These are phyloP conservation scores for Lonicera japonica DNA, from an alignment of 129 eudicot species.

Conservation along the genomic window DNA sequence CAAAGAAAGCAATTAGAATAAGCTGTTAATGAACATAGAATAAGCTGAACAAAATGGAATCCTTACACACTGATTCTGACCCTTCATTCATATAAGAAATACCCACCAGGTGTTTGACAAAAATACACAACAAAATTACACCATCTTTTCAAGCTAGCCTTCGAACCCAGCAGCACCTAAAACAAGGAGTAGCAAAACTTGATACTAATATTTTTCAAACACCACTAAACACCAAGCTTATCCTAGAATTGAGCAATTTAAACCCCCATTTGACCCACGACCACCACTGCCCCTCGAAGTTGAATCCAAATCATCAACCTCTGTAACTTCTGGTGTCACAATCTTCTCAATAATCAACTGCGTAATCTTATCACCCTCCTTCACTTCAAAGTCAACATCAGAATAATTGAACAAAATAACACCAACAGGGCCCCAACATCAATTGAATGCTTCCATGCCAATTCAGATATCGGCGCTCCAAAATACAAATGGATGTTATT, in stretches of 20 bases:
- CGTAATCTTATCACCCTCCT: conserved; percentile 67
- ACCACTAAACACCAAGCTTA: background rate
- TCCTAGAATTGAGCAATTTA: background rate
- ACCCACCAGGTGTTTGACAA: conserved; percentile 20
- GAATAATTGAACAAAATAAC: conserved; percentile 51
- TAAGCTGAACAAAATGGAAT: too few species aligned
- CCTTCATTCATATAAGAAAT: too few species aligned
- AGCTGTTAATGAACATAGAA: too few species aligned
- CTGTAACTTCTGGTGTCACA: conserved; percentile 48
- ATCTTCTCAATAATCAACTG: conserved; percentile 80
- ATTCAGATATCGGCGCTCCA: conserved; percentile 84
- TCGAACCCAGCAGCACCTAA: background rate
- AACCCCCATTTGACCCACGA: conserved; percentile 79
- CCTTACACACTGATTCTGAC: too few species aligned
- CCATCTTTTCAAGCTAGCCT: background rate
- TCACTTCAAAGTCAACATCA: conserved; percentile 57
- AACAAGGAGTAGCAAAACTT: background rate
- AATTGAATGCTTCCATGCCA: conserved; percentile 90
- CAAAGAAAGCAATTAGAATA: too few species aligned
- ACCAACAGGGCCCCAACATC: conserved; percentile 86
- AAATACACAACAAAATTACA: conserved; percentile 2
- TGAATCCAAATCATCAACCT: conserved; percentile 66
- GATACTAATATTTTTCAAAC: background rate
- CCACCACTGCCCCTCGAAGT: conserved; percentile 79
- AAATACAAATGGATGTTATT: background rate